These are phyloP conservation scores for Sphagnum fallax DNA, from an alignment of 228 moss, liverwort and hornwort genomes.

Conservation along the genomic window DNA sequence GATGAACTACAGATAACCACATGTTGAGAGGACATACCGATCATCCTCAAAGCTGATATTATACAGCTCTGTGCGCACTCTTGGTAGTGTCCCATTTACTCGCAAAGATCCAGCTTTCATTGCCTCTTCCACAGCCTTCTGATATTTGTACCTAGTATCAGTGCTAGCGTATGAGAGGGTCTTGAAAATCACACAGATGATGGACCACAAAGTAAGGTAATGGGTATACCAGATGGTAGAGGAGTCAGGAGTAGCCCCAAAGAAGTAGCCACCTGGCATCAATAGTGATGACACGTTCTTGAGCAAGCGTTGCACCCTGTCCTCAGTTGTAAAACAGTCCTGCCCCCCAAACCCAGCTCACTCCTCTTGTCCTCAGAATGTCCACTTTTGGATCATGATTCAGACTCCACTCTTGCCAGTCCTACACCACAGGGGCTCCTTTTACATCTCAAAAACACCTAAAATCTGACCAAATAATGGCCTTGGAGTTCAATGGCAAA, in stretches of 20 bases:
- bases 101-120: constrained; percentile 85
- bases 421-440: no score
- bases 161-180: no score
- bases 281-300: constrained; percentile 80
- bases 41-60: constrained; percentile 96
- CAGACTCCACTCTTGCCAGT: no score
- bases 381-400: no score
- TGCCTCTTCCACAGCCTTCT: constrained; percentile 95
- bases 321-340: constrained; percentile 88
- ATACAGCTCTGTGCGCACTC: constrained; percentile 82
- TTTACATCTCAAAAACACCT: no score
- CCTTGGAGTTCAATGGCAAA: no score
- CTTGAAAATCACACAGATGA: no score
- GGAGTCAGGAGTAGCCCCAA: constrained; percentile 95
- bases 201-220: no score
- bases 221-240: constrained; percentile 79
- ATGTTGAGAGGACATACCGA: constrained; percentile 20
- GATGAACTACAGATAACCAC: no score
- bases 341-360: constrained; percentile 10
- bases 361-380: no score
- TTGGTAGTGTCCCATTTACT: constrained; percentile 82
- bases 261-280: constrained; percentile 97
- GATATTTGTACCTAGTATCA: constrained; percentile 76
- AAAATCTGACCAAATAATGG: no score
- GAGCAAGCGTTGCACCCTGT: constrained; percentile 73